Percentiles rank a stretch among this genome's conserved stretches.
phyloP scores from a whole-genome alignment of 2,329 filamentous ascomycete species.

The Fusarium pseudocircinatum region DNA sequence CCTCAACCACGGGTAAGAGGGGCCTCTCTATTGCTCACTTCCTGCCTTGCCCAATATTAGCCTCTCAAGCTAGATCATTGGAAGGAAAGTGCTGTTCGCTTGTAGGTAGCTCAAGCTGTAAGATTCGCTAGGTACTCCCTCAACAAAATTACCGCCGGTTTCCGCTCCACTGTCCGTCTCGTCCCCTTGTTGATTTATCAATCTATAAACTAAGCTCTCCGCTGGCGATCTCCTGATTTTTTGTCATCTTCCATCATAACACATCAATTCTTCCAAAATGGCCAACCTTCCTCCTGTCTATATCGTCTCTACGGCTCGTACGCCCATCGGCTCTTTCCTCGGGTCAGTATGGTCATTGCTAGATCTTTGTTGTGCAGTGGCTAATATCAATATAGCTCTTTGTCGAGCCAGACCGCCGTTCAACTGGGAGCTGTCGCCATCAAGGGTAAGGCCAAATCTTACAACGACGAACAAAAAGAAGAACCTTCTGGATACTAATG shows the following conservation, averaged over 20 bases:
- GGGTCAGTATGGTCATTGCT: slow-evolving; percentile 66
- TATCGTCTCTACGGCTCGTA: slow-evolving; percentile 91
- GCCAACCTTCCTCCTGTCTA: slow-evolving; percentile 87
- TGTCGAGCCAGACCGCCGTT: slow-evolving; percentile 85
- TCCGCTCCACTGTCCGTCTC: slow-evolving; percentile 14
- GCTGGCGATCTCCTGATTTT: slow-evolving; percentile 6
- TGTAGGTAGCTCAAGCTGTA: slow-evolving; percentile 7
- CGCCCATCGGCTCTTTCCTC: slow-evolving; percentile 92
- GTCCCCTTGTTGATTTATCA: slow-evolving; percentile 10
- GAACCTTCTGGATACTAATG: background rate
- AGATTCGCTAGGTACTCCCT: background rate
- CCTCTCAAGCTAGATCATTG: slow-evolving; percentile 15
- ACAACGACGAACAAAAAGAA: background rate
- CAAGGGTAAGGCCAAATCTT: slow-evolving; percentile 72
- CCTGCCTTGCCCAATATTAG: slow-evolving; percentile 4
- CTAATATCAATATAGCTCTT: slow-evolving; percentile 68
- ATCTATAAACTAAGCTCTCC: slow-evolving; percentile 25
- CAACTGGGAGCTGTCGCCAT: slow-evolving; percentile 92
- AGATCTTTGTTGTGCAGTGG: background rate
- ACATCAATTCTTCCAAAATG: slow-evolving; percentile 63
- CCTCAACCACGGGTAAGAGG: slow-evolving; percentile 17
- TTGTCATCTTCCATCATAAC: slow-evolving; percentile 14
- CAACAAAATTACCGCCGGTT: slow-evolving; percentile 38
- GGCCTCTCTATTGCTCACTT: slow-evolving; percentile 6
- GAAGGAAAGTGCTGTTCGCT: slow-evolving; percentile 15